phyloP scores from a whole-genome alignment of 169 alveolate genomes.

The Plasmodium reichenowi region DNA sequence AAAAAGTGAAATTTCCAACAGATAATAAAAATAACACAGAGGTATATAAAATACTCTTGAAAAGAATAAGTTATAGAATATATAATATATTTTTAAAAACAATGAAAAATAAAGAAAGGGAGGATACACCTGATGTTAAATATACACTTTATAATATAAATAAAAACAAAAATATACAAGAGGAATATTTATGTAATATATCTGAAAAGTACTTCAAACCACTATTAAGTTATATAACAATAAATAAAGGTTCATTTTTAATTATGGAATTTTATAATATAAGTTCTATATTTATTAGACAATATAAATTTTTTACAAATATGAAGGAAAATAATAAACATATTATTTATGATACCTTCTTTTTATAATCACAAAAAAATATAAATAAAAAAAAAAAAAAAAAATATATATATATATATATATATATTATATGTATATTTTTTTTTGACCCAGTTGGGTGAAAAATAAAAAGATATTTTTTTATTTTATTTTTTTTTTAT shows the following conservation, averaged over 20 bases:
- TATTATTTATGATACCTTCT: background rate
- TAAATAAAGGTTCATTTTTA: too few species aligned
- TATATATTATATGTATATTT: too few species aligned
- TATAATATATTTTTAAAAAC: slow-evolving; percentile 9
- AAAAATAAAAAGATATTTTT: too few species aligned
- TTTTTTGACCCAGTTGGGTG: too few species aligned
- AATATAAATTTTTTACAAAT: too few species aligned
- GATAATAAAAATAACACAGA: background rate
- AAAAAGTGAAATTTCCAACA: background rate
- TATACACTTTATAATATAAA: too few species aligned
- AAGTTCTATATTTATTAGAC: too few species aligned
- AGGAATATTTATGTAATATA: background rate
- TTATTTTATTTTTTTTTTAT: background rate
- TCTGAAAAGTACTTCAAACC: background rate
- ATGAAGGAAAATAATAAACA: background rate
- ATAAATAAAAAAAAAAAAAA: too few species aligned
- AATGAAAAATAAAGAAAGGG: background rate
- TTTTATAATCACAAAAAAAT: slow-evolving; percentile 1
- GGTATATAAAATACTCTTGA: background rate
- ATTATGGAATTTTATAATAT: too few species aligned
- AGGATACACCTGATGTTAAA: background rate
- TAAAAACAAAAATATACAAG: background rate
- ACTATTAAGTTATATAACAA: background rate
- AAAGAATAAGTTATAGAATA: background rate
- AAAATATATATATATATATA: too few species aligned